Evolutionary conservation across 2,329 filamentous ascomycete genomes (phyloP), one percentile per base, ranked within the genome.

Genomic region (Parafenestella ontariensis): DNA sequence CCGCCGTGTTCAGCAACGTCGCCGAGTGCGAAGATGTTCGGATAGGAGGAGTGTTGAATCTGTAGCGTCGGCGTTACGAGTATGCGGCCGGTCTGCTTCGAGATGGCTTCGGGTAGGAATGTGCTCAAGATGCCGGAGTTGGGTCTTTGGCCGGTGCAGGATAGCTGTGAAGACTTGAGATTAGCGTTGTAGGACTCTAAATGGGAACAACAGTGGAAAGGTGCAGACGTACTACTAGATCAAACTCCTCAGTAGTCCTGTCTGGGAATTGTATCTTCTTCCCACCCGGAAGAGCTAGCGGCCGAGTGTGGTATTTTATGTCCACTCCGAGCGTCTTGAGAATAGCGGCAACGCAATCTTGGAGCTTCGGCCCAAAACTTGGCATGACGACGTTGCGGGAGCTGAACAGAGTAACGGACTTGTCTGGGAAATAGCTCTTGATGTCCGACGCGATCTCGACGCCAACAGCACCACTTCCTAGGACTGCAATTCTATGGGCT

Each of bases 371-470:
- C 9, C 80, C 78, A 62, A 82, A 88, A 0, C 79, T 76, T 50
- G 82, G 78, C 80, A 88, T 81, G 1, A 87, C 68, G 0, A 74
- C 75, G 1, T 73, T 67, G 15, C 85, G 75, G 1, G 86, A 88
- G 66, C 88, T 85, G 0, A 89, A 77, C 6, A 89, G 66, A 0
- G 79, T 79, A 9, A 89, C 81, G 0, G 74, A 70, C 70, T 88
- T 88, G 6, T 82, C 77, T 0, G 84, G 83, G 58, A 84, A 86
- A 9, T 75, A 66, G 5, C 77, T 77, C 68, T 86, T 87, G 9
- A 83, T 81, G 63, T 89, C 86, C 0, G 83, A 80, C 0, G 84
- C 85, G 29, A 88, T 72, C 70, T 88, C 84, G 0, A 88, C 82
- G 1, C 86, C 86, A 0, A 85, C 86, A 0, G 86, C 84, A 2